Percentiles rank a stretch among this genome's conserved stretches.
Conservation (phyloP, 306 rosid species). For the Boehmeria nivea region DNA sequence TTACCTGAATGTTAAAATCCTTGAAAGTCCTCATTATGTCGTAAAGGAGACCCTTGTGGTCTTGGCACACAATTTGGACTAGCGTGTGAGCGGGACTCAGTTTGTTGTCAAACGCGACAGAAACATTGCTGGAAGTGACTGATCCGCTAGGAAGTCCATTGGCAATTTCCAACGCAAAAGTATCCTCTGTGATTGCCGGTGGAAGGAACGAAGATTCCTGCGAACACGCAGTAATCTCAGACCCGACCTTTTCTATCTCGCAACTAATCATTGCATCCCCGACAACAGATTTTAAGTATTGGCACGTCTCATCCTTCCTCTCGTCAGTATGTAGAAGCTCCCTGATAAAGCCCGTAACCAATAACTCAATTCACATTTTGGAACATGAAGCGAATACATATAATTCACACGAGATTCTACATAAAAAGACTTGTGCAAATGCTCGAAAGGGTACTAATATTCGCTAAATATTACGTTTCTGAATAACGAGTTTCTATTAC, state of each 20-base stretch:
- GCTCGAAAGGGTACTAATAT: too few relatives aligned
- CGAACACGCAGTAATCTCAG: constrained; percentile 54
- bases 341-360: constrained; percentile 39
- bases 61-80: constrained; percentile 76
- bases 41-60: constrained; percentile 95
- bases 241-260: constrained; percentile 64
- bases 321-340: constrained; percentile 71
- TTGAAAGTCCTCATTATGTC: constrained; percentile 96
- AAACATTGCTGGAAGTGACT: constrained; percentile 42
- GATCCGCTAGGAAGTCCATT: too few relatives aligned
- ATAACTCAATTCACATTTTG: constrained; percentile 16
- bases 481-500: too few relatives aligned
- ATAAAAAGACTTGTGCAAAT: too few relatives aligned
- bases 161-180: constrained; percentile 36
- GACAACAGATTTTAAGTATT: constrained; percentile 35
- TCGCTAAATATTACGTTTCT: too few relatives aligned
- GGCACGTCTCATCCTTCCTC: constrained; percentile 60
- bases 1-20: constrained; percentile 84
- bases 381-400: constrained; percentile 1
- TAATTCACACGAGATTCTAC: neutral
- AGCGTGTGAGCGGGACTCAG: constrained; percentile 94
- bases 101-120: constrained; percentile 65
- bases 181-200: constrained; percentile 52
- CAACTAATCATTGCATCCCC: constrained; percentile 53
- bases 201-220: constrained; percentile 73